Conservation (phyloP, 192 early-diverging fungal genomes). For the Backusella sp. region DNA sequence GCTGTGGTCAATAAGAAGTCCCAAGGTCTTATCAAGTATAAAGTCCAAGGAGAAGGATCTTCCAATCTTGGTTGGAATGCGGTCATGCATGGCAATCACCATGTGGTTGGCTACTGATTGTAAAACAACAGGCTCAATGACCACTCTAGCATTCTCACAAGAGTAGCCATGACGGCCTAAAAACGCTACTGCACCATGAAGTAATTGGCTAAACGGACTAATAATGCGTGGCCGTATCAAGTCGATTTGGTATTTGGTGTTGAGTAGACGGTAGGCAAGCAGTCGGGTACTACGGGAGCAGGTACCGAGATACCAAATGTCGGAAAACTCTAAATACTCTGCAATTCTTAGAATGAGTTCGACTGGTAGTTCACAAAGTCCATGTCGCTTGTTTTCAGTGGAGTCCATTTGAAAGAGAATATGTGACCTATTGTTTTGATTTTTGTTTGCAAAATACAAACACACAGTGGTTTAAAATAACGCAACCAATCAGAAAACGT, state of each 20-base stretch:
- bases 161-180: not conserved
- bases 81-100: conserved; percentile 11
- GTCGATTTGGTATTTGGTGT: not conserved
- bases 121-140: not conserved
- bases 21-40: conserved; percentile 11
- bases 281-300: not conserved
- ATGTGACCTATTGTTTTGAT: not conserved
- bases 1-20: not conserved
- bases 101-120: conserved; percentile 14
- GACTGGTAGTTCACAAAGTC: not conserved
- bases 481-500: not conserved
- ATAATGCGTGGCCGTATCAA: conserved; percentile 3
- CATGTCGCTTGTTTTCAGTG: not conserved
- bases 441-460: not conserved
- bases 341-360: conserved; percentile 10
- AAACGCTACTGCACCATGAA: conserved; percentile 16
- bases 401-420: not conserved
- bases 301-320: conserved; percentile 11
- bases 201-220: not conserved
- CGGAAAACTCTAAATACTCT: conserved; percentile 7
- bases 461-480: not conserved
- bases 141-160: not conserved
- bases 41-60: conserved; percentile 11
- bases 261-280: not conserved
- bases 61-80: not conserved